Evolutionary conservation across 2,329 filamentous ascomycete genomes (phyloP).

Genomic region (Penicillium sp.): DNA sequence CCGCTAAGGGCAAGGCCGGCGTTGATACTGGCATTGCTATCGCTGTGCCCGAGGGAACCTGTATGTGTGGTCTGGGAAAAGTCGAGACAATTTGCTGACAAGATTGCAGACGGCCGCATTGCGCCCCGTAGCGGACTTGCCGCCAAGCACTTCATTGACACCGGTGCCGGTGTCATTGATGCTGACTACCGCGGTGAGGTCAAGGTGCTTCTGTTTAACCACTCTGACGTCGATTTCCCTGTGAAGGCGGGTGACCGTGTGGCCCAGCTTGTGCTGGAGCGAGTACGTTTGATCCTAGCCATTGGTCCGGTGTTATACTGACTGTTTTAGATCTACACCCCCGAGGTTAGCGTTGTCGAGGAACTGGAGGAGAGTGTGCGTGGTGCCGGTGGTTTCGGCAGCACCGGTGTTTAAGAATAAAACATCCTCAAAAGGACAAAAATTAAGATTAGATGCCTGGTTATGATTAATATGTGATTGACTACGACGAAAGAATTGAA

Average conservation of each 20-base stretch:
- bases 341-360: slow-evolving; percentile 85
- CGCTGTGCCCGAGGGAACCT: slow-evolving; percentile 85
- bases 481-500: background rate
- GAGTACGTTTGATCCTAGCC: slow-evolving; percentile 47
- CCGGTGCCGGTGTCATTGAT: slow-evolving; percentile 94
- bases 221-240: slow-evolving; percentile 76
- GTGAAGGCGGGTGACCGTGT: slow-evolving; percentile 86
- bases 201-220: slow-evolving; percentile 94
- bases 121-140: slow-evolving; percentile 90
- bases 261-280: slow-evolving; percentile 90
- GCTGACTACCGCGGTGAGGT: slow-evolving; percentile 94
- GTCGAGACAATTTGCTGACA: background rate
- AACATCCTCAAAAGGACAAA: background rate
- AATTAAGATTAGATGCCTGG: background rate
- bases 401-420: slow-evolving; percentile 62
- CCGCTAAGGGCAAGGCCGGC: slow-evolving; percentile 77
- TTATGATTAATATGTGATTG: background rate
- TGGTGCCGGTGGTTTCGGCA: slow-evolving; percentile 88
- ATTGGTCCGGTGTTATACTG: background rate
- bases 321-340: slow-evolving; percentile 72
- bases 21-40: slow-evolving; percentile 92
- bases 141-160: slow-evolving; percentile 93
- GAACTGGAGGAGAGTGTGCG: slow-evolving; percentile 87
- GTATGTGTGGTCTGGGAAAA: slow-evolving; percentile 54
- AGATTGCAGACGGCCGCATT: slow-evolving; percentile 72